Evolutionary conservation across 768 basidiomycete species (phyloP), one percentile per base, ranked within the genome.

Genomic region (Tubosaeta sp.): DNA sequence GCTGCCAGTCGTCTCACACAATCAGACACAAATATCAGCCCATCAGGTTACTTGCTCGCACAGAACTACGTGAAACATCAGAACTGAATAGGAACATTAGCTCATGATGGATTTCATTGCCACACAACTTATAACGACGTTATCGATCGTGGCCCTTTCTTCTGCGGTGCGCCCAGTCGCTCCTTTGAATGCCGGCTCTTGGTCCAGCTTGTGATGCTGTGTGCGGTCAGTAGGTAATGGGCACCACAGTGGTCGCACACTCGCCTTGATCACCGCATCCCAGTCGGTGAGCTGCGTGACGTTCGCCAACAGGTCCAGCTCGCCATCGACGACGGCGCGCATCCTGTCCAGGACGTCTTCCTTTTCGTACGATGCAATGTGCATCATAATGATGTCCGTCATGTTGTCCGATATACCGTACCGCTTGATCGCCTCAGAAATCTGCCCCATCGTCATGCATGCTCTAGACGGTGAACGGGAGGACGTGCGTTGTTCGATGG

Each of bases 371-470:
- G 74, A 68, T 14, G 70, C 75, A 29, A 97, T 76, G 12, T 84
- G 78, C 13, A 95, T 84, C 10, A 95, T 82, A 31, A 95, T 62
- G 17, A 97, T 74, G 13, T 84, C 73, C 0, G 74, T 77, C 26
- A 80, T 85, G 5, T 67, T 69, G 38, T 86, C 83, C 0, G 87
- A 86, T 6, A 97, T 75, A 6, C 95, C 95, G 61, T 92, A 95
- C 52, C 90, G 82, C 46, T 83, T 79, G 54, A 98, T 82, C 0
- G 88, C 87, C 61, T 98, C 94, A 2, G 86, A 82, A 48, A 98
- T 97, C 91, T 95, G 50, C 9, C 26, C 31, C 27, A 22, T 5
- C 7, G 19, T 50, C n/a, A 22, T 29, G 38, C 26, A 4, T 19
- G n/a, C 25, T 39, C 29, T 25, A 19, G 22, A 19, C 41, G 22